Base-by-base conservation (phyloP, 1,284 basidiomycete genomes). In the Prillingera fragicola region DNA sequence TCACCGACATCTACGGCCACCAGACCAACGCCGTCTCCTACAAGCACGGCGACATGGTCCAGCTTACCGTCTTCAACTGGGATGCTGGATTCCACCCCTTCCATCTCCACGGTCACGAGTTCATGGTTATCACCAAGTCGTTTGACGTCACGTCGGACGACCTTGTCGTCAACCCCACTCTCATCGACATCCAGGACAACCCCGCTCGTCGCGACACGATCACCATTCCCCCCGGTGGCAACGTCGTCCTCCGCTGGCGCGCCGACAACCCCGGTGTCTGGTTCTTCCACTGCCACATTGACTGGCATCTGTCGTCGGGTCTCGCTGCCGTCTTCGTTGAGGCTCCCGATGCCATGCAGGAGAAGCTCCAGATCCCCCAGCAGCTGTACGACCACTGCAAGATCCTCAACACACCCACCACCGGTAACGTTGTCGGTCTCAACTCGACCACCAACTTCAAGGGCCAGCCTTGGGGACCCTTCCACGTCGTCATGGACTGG, bases 11-110 rank as follows among this genome's bases (percentile, higher is more conserved):
- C 9, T 96, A 95, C 68, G 90, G 91, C 10, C 80, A 60, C 6
- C 71, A 73, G 60, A 75, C 85, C 8, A 77, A 78, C 59, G 82
- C 80, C 54, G 81, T 85, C 59, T 75, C 92, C 8, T 65, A 92
- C 24, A 74, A 87, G 26, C 80, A 87, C 60, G 72, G 81, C 32
- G 80, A 87, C 9, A 82, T 85, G 4, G 73, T 96, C 37, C 82
- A 95, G 66, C 75, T 96, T 41, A 79, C 84, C 1, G 71, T 95
- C 37, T 81, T 82, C 67, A 95, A 94, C 67, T 90, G 87, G 69
- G 71, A 73, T 52, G 56, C 67, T 18, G 71, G 71, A 29, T 69
- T 67, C 53, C 74, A 75, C 48, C 73, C 74, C 1, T 74, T 75
- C 69, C 73, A 75, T 50, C 54, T 73, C 28, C 71, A 73, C 58